A percentile compares a stretch with the other conserved stretches of the same genome.
Conservation (phyloP, 1,284 basidiomycete species). For the Neonothopanus nambi region DNA sequence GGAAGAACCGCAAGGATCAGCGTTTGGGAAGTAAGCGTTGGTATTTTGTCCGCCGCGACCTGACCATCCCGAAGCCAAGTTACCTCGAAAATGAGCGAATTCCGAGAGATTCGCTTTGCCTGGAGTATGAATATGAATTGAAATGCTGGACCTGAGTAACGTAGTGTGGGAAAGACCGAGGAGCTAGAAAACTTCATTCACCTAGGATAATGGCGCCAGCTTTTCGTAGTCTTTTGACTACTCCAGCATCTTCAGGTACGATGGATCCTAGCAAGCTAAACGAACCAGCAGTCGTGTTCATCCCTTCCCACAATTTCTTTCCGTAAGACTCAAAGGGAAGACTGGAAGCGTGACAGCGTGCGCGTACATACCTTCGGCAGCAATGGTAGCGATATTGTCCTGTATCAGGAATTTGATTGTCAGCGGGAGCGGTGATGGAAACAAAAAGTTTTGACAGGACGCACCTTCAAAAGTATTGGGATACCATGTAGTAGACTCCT, state of each 20-base stretch:
- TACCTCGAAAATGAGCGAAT: slow-evolving; percentile 60
- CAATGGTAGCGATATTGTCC: slow-evolving; percentile 64
- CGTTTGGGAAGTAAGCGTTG: slow-evolving; percentile 59
- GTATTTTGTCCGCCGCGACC: slow-evolving; percentile 65
- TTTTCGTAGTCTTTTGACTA: slow-evolving; percentile 56
- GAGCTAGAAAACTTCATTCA: slow-evolving; percentile 12
- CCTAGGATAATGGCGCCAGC: slow-evolving; percentile 72
- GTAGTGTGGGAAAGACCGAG: not conserved
- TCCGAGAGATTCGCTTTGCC: slow-evolving; percentile 69
- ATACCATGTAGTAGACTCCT: slow-evolving; percentile 68
- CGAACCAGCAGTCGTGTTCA: slow-evolving; percentile 69
- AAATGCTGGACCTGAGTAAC: not conserved
- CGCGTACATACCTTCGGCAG: slow-evolving; percentile 45
- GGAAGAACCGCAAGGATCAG: slow-evolving; percentile 65
- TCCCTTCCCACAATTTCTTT: slow-evolving; percentile 38
- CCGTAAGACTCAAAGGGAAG: not conserved
- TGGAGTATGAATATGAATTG: slow-evolving; percentile 15
- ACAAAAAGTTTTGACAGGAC: not conserved
- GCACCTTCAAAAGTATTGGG: slow-evolving; percentile 65
- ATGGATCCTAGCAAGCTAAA: slow-evolving; percentile 57
- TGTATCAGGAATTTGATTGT: slow-evolving; percentile 11
- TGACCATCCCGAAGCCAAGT: slow-evolving; percentile 61
- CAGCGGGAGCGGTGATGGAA: not conserved
- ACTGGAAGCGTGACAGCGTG: not conserved
- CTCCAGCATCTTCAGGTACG: slow-evolving; percentile 62